These are phyloP conservation scores for Isoetes taiwanensis DNA, from an alignment of 75 land plant genomes.

Conservation along the genomic window DNA sequence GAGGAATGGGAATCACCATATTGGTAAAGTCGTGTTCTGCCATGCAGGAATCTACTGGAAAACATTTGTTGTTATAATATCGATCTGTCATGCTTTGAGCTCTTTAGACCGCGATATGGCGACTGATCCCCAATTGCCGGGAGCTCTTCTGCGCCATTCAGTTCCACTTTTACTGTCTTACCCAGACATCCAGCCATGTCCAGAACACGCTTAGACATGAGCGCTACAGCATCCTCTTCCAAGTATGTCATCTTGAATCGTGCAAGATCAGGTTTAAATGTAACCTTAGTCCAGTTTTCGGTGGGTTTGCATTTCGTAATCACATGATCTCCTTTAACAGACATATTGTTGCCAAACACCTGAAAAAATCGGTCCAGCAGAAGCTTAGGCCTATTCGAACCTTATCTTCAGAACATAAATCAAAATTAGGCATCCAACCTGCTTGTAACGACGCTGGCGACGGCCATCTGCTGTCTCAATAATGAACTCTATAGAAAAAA, in stretches of 20 bases:
- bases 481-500: slow-evolving; percentile 85
- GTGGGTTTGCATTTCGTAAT: slow-evolving; percentile 63
- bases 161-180: slow-evolving; percentile 72
- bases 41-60: no score
- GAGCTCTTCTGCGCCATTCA: no score
- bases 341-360: slow-evolving; percentile 91
- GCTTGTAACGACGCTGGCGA: slow-evolving; percentile 72
- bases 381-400: no score
- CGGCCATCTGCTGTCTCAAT: slow-evolving; percentile 96
- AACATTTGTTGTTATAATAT: no score
- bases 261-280: slow-evolving; percentile 87
- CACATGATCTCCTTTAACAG: slow-evolving; percentile 52
- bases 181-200: slow-evolving; percentile 92
- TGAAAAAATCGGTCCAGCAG: no score
- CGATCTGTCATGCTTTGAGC: no score
- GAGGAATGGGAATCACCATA: no score
- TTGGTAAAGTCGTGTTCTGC: no score
- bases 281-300: slow-evolving; percentile 95
- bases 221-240: slow-evolving; percentile 81
- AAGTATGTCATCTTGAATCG: slow-evolving; percentile 85
- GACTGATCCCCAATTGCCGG: no score
- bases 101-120: no score
- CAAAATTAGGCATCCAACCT: no score
- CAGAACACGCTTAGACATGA: slow-evolving; percentile 89
- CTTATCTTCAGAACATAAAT: no score